Percentiles rank a stretch among this genome's conserved stretches.
phyloP scores from a whole-genome alignment of 805 yeast species.

The Wickerhamomyces bisporus region DNA sequence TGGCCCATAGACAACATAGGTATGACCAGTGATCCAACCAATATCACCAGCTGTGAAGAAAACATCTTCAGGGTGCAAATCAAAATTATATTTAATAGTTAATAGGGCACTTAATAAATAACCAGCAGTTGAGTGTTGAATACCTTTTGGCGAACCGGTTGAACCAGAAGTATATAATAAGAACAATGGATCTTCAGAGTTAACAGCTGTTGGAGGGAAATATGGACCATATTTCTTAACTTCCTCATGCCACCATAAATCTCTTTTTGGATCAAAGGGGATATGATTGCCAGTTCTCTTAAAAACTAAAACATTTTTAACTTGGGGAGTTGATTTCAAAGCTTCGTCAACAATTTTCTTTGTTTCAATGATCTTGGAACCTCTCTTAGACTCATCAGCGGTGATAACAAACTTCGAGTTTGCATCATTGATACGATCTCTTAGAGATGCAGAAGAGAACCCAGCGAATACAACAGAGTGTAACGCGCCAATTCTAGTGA shows the following conservation, averaged over 20 bases:
- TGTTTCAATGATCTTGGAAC: slow-evolving; percentile 75
- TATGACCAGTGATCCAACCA: slow-evolving; percentile 90
- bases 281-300: slow-evolving; percentile 64
- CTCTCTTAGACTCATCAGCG: slow-evolving; percentile 78
- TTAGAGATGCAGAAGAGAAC: slow-evolving; percentile 83
- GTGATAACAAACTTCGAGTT: slow-evolving; percentile 69
- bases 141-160: slow-evolving; percentile 87
- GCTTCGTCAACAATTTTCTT: slow-evolving; percentile 84
- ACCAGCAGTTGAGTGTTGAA: slow-evolving; percentile 78
- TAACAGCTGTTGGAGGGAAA: slow-evolving; percentile 68
- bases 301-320: slow-evolving; percentile 64
- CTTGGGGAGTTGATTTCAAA: slow-evolving; percentile 57
- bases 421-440: slow-evolving; percentile 85
- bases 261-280: slow-evolving; percentile 50
- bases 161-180: slow-evolving; percentile 82
- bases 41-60: slow-evolving; percentile 87
- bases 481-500: slow-evolving; percentile 74
- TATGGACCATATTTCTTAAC: slow-evolving; percentile 59
- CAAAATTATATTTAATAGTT: slow-evolving; percentile 73
- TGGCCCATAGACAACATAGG: slow-evolving; percentile 81
- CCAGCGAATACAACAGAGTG: slow-evolving; percentile 88
- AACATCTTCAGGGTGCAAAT: slow-evolving; percentile 66
- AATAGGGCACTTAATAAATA: slow-evolving; percentile 67
- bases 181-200: slow-evolving; percentile 78
- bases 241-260: slow-evolving; percentile 76